Conservation (phyloP, 345 rosid species). For the Populus simonii region DNA sequence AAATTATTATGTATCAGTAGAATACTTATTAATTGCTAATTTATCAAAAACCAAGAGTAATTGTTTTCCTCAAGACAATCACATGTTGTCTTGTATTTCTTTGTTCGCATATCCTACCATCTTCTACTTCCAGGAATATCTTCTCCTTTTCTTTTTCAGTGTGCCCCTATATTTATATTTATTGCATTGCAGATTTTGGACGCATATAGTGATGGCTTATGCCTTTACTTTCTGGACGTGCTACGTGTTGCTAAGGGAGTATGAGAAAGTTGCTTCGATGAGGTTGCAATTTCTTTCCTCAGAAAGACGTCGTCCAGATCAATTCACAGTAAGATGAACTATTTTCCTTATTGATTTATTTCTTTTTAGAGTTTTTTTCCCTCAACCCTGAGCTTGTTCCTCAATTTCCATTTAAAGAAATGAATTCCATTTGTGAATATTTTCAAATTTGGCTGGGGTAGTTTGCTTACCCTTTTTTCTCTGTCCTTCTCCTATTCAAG, state of each 20-base stretch:
- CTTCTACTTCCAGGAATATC: neutral
- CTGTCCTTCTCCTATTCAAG: neutral
- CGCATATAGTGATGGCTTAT: constrained; percentile 79
- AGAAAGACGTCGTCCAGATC: constrained; percentile 85
- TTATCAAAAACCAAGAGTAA: neutral
- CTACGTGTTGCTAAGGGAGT: constrained; percentile 75
- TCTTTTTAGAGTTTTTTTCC: neutral
- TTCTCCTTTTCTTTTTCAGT: neutral
- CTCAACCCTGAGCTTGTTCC: neutral
- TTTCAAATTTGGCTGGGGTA: neutral
- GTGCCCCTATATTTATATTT: neutral
- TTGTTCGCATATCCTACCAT: neutral
- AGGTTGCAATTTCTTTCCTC: constrained; percentile 82
- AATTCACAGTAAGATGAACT: constrained; percentile 64
- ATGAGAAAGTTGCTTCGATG: constrained; percentile 70
- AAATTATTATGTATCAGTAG: neutral
- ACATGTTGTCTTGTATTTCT: neutral
- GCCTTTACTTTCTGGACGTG: constrained; percentile 87
- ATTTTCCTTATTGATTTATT: constrained; percentile 4
- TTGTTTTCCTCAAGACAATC: neutral
- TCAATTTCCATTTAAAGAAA: neutral
- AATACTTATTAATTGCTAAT: neutral
- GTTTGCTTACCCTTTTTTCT: neutral
- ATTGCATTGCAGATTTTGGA: constrained; percentile 59
- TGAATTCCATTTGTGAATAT: neutral